Conservation (phyloP, 2,329 filamentous ascomycete genomes). For the Arthrobotrys megalospora region DNA sequence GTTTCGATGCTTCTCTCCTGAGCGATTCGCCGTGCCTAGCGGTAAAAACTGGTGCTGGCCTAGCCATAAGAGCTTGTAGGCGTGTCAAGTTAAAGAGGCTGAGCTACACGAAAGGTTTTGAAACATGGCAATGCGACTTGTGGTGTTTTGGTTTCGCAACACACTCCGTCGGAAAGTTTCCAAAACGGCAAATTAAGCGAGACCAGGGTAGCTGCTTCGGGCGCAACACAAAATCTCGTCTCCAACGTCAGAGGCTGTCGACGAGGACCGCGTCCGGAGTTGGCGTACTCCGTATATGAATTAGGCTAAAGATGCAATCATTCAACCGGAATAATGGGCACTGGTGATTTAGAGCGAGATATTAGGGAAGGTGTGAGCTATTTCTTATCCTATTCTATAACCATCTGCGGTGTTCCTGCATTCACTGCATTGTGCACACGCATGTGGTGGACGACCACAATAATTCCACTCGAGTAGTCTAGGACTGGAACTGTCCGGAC, state of each 20-base stretch:
- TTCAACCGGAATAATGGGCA: slow-evolving; percentile 18
- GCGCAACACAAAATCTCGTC: slow-evolving; percentile 32
- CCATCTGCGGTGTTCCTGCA: not conserved
- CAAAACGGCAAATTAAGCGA: slow-evolving; percentile 52
- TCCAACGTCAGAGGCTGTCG: slow-evolving; percentile 8
- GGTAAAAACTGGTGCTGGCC: slow-evolving; percentile 16
- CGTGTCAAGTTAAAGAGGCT: slow-evolving; percentile 53
- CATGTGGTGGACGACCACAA: not conserved
- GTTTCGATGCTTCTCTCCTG: slow-evolving; percentile 53
- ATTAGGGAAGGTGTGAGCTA: not conserved
- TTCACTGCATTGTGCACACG: not conserved
- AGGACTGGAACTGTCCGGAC: slow-evolving; percentile 30
- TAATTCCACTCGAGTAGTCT: not conserved
- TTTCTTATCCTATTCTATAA: slow-evolving; percentile 4
- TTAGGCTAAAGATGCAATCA: slow-evolving; percentile 39
- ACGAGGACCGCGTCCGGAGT: slow-evolving; percentile 1
- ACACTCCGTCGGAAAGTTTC: slow-evolving; percentile 15
- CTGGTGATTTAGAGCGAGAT: not conserved
- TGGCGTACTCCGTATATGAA: not conserved
- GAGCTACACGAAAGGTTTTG: slow-evolving; percentile 38
- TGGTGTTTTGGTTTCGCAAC: slow-evolving; percentile 58
- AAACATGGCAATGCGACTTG: slow-evolving; percentile 59
- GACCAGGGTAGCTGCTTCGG: not conserved
- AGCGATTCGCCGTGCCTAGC: slow-evolving; percentile 48
- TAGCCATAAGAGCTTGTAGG: slow-evolving; percentile 13